Evolutionary conservation across 1,139 yeast genomes (phyloP), one percentile per base, ranked within the genome.

Genomic region (Taphrina communis): DNA sequence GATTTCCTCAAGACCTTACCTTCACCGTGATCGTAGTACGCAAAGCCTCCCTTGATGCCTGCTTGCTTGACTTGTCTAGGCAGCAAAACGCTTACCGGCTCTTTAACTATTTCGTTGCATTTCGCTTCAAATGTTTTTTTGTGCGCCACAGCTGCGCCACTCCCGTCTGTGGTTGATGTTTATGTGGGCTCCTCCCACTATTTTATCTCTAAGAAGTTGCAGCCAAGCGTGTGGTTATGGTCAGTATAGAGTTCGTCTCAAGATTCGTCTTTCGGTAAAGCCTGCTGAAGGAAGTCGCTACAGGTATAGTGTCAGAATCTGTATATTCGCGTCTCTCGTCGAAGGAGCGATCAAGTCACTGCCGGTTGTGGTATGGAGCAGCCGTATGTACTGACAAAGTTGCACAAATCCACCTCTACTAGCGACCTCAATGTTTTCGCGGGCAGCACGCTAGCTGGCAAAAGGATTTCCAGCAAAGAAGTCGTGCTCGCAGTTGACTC

Each of bases 401-500:
- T 63, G 36, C 61, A 63, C 42, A 46, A 50, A 21, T 63, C 67
- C 38, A 31, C 62, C n/a, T 17, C 67, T 14, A 46, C 56, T 4
- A 25, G 44, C 25, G 55, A 63, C 12, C 14, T 42, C 36, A 44
- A 63, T 6, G 61, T 57, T 9, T 63, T 14, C 38, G 61, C 61
- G 21, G 52, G 59, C 36, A 50, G 41, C 5, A 57, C 52, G 11
- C 39, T 35, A 9, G 52, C 48, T 25, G 61, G 39, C n/a, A 11
- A 31, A 9, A 44, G 67, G 19, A 8, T 48, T 6, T 63, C 67
- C 2, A 25, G 60, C 11, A 42, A 59, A 25, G 61, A 63, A 42
- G 21, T 63, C 11, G 67, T 63, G 44, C 44, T 59, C 8, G 67
- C 61, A 6, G 35, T 63, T 38, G 67, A 63, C 42, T 56, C 61